Evolutionary conservation across 768 basidiomycete genomes (phyloP), one percentile per base, ranked within the genome.

Genomic region (Trametopsis cervina): DNA sequence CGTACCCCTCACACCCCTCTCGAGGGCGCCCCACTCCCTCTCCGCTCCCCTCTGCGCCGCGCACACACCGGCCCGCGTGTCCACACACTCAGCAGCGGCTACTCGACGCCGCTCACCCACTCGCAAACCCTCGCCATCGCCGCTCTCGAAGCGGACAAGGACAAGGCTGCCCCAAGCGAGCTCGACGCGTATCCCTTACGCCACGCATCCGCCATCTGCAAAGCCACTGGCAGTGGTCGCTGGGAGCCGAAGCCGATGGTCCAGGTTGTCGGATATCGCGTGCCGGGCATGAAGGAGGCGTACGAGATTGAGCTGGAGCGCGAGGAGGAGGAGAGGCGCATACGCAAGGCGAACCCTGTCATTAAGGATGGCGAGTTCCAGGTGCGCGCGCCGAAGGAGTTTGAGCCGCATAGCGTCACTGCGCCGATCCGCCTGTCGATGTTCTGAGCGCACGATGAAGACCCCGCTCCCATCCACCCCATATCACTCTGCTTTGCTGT

Each of bases 211-310:
- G 69, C 75, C 42, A 72, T 87, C 12, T 90, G 87, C 68, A 90
- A 89, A 57, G 83, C 81, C 1, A 77, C 78, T 17, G 87, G 88
- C 40, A 85, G 85, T 12, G 87, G 87, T 13, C 78, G 88, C 26
- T 89, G 87, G 87, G 76, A 78, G 54, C 87, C 88, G 26, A 83
- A 81, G 57, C 74, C 72, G 24, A 63, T 65, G 10, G 60, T 53
- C 55, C 73, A 48, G 64, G 68, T 58, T 38, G 60, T 60, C 21
- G 75, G 74, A 43, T 69, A 74, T 53, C 75, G 81, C 11, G 64
- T 78, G n/a, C 81, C 81, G 1, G 85, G 85, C 7, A 73, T 73
- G 57, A 85, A 85, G 57, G 77, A 84, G 0, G 73, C 69, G 3
- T 88, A 73, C 50, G 84, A 88, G 60, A 63, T 85, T 18, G 77